phyloP scores from a whole-genome alignment of 2,329 filamentous ascomycete species.

The Penicillium sclerotigenum region DNA sequence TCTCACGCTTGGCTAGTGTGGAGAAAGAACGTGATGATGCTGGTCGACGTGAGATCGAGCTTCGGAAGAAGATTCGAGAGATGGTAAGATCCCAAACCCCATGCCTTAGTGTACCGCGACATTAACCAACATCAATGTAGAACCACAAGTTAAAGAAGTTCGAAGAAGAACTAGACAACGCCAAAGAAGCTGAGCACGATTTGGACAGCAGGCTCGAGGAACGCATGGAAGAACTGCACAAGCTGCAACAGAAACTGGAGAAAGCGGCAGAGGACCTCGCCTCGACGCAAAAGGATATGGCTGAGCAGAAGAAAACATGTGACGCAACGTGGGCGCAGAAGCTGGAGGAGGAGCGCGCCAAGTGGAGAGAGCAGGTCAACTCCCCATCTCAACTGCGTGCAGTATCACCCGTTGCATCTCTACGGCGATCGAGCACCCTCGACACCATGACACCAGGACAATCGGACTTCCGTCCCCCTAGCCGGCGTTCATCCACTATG shows the following conservation, averaged over 20 bases:
- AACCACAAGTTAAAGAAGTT: conserved; percentile 64
- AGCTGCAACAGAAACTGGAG: conserved; percentile 40
- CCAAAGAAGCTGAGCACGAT: conserved; percentile 47
- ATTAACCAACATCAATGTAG: conserved; percentile 38
- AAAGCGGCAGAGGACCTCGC: conserved; percentile 61
- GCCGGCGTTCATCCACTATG: conserved; percentile 42
- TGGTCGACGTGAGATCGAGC: conserved; percentile 75
- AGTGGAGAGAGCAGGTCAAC: conserved; percentile 53
- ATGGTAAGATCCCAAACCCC: conserved; percentile 55
- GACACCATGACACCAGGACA: conserved; percentile 38
- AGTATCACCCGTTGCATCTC: conserved; percentile 43
- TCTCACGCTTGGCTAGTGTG: conserved; percentile 70
- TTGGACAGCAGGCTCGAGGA: conserved; percentile 58
- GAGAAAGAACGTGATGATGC: conserved; percentile 92
- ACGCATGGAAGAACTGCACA: conserved; percentile 59
- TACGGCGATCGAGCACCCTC: conserved; percentile 39
- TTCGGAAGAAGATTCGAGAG: conserved; percentile 86
- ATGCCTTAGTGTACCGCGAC: background rate
- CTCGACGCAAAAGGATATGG: conserved; percentile 55
- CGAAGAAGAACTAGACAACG: conserved; percentile 78
- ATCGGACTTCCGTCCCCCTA: conserved; percentile 37
- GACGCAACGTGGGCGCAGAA: conserved; percentile 57
- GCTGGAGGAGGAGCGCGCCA: conserved; percentile 63
- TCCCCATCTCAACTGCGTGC: conserved; percentile 38
- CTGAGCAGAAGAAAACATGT: conserved; percentile 57